phyloP scores from a whole-genome alignment of 768 basidiomycete species.

The Pisolithus albus region DNA sequence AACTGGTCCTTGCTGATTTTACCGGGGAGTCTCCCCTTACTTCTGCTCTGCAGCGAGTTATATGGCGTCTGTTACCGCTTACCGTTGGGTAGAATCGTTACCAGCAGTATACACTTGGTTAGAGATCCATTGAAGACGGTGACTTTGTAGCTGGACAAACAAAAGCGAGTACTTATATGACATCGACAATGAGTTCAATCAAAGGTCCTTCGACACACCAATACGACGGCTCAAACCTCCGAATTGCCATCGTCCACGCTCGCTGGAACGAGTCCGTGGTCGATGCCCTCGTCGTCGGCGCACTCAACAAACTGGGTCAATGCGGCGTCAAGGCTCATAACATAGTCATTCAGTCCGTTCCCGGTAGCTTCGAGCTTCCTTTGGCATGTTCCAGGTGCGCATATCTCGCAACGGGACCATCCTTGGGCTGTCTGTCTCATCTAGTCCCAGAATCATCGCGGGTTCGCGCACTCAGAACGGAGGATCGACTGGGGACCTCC shows the following conservation, averaged over 20 bases:
- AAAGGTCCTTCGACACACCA: conserved; percentile 64
- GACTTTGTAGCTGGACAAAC: not conserved
- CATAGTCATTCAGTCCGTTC: conserved; percentile 86
- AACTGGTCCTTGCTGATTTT: no score
- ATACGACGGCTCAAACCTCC: conserved; percentile 74
- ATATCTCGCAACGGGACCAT: not conserved
- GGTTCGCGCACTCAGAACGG: conserved; percentile 79
- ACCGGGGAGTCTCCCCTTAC: no score
- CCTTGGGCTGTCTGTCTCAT: conserved; percentile 4
- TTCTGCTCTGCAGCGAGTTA: not conserved
- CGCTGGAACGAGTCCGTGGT: conserved; percentile 92
- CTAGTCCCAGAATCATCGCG: conserved; percentile 57
- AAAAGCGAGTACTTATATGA: not conserved
- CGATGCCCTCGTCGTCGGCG: conserved; percentile 76
- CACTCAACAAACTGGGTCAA: conserved; percentile 71
- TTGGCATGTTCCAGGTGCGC: conserved; percentile 76
- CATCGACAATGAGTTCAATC: conserved; percentile 40
- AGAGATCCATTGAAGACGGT: no score
- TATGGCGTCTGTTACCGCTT: not conserved
- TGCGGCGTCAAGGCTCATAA: conserved; percentile 84
- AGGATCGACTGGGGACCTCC: conserved; percentile 73
- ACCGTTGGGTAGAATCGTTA: no score
- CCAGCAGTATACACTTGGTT: no score
- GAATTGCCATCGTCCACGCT: conserved; percentile 90
- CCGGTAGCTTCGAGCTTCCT: conserved; percentile 94